Evolutionary conservation across 257 asterid genomes (phyloP), one percentile per base, ranked within the genome.

Genomic region (Salvia splendens): DNA sequence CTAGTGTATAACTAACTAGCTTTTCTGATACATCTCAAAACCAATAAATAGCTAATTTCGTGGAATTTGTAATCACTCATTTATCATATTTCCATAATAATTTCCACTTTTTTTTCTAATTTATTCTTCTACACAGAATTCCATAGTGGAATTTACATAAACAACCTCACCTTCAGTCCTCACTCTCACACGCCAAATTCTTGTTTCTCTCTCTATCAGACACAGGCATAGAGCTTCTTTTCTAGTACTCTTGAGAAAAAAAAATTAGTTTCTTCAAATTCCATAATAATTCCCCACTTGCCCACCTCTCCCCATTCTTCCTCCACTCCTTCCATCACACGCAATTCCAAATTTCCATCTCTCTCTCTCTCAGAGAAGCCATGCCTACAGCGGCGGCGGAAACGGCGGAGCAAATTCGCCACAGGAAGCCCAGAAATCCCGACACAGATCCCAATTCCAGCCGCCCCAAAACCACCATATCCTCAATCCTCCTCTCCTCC

Each of bases 401-500:
- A n/a, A 73, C 77, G 73, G 85, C 81, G 11, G 89, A 85, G 30
- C 72, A 61, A 48, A 61, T 71, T 49, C 75, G 85, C 20, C 71
- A 67, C 73, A 75, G 95, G 69, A 89, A 83, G 82, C 73, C 89
- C 62, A 84, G 89, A 81, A 81, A 75, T 68, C 68, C 73, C 2
- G 86, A 85, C 36, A 66, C 82, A 82, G 92, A 80, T 84, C 95
- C 84, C 65, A 77, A 68, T 73, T 53, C 84, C 24, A 43, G 30
- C 46, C 87, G 87, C 62, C 65, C 88, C 9, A 91, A 85, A 78
- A 40, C 90, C 82, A 88, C 95, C 52, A 86, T 91, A 75, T 86
- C 97, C 2, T 83, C 97, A 14, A 49, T 88, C 50, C 78, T 91
- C 14, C 61, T 76, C 35, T 78, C 89, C 20, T 70, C 76, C 45